Conservation (phyloP, 441 rosid genomes). For the Syzygium malaccense region DNA sequence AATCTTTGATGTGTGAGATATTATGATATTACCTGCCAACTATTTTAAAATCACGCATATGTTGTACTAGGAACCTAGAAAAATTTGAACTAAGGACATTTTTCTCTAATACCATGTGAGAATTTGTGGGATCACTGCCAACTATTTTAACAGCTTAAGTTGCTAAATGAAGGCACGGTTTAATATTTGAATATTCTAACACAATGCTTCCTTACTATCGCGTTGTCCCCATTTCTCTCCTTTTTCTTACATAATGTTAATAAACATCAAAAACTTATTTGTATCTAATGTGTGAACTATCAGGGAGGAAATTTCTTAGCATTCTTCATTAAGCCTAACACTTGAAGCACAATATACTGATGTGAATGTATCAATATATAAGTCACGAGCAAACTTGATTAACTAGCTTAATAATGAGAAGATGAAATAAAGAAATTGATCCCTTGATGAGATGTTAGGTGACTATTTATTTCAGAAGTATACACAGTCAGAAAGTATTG, state of each 20-base stretch:
- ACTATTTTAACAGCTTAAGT: neutral
- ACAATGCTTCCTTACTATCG: neutral
- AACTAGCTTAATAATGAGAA: neutral
- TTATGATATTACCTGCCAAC: neutral
- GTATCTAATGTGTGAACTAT: neutral
- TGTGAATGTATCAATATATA: neutral
- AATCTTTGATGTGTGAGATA: neutral
- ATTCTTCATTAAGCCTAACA: neutral
- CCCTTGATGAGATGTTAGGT: neutral
- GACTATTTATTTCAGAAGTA: neutral
- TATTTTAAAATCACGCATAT: neutral
- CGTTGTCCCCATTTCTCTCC: neutral
- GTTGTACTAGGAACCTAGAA: neutral
- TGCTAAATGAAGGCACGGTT: neutral
- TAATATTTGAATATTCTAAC: neutral
- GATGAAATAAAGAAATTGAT: neutral
- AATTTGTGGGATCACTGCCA: rapidly evolving
- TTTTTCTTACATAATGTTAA: neutral
- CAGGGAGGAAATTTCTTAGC: neutral
- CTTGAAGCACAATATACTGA: neutral
- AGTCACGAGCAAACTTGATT: neutral
- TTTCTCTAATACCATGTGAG: rapidly evolving
- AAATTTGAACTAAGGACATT: neutral
- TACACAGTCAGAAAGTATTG: neutral
- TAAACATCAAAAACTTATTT: neutral